Evolutionary conservation across 129 eudicot species (phyloP).

Genomic region (Saposhnikovia divaricata): DNA sequence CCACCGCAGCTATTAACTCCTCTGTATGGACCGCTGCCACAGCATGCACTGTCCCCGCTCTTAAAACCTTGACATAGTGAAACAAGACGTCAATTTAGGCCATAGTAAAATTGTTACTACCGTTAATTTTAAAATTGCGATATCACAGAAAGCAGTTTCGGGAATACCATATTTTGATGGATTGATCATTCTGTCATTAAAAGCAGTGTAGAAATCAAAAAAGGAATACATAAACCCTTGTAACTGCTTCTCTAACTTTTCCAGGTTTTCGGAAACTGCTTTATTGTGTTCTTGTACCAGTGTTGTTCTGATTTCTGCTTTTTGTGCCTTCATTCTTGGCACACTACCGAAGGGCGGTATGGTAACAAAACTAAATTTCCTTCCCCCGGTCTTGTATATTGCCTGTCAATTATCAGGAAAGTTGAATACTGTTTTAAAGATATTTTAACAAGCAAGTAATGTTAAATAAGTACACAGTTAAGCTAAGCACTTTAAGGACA

Average conservation of each 20-base stretch:
- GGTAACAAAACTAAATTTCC: constrained; percentile 41
- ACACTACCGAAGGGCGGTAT: constrained; percentile 37
- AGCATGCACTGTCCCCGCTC: constrained; percentile 33
- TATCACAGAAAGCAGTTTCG: constrained; percentile 12
- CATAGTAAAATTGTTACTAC: neutral
- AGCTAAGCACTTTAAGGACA: constrained; percentile 26
- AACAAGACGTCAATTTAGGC: neutral
- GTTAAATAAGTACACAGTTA: neutral
- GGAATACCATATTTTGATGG: constrained; percentile 34
- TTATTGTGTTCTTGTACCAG: constrained; percentile 24
- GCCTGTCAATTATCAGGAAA: constrained; percentile 22
- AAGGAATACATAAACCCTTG: constrained; percentile 30
- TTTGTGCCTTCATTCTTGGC: constrained; percentile 21
- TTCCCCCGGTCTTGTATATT: constrained; percentile 40
- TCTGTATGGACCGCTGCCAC: constrained; percentile 34
- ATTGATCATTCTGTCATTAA: constrained; percentile 15
- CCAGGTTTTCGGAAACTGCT: constrained; percentile 8
- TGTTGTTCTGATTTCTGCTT: constrained; percentile 3
- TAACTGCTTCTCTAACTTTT: constrained; percentile 21
- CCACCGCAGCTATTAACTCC: constrained; percentile 41
- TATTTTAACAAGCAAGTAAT: constrained; percentile 7
- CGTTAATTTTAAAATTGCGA: neutral
- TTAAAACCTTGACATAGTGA: constrained; percentile 29
- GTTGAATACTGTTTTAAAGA: neutral
- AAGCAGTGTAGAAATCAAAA: constrained; percentile 20